Evolutionary conservation across 192 early-diverging fungal genomes (phyloP).

Genomic region (Gamsiella multidivaricata): DNA sequence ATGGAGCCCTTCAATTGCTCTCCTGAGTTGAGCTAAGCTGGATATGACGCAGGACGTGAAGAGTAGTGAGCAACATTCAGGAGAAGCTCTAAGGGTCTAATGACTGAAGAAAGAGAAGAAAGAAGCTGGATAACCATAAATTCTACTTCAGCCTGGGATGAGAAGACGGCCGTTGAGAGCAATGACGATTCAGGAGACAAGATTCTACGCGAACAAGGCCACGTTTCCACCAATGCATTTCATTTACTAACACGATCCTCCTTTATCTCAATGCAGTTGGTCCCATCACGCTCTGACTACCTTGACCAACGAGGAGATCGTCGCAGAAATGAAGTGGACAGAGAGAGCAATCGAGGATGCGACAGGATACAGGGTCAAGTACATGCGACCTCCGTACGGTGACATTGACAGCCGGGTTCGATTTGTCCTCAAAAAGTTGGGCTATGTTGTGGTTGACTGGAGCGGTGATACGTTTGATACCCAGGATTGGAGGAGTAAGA

Average conservation of each 20-base stretch:
- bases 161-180: no score
- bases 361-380: slow-evolving; percentile 29
- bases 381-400: slow-evolving; percentile 74
- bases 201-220: no score
- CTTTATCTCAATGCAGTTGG: slow-evolving; percentile 61
- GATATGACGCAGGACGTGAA: no score
- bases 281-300: slow-evolving; percentile 51
- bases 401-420: slow-evolving; percentile 82
- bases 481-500: slow-evolving; percentile 49
- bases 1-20: no score
- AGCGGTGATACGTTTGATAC: slow-evolving; percentile 46
- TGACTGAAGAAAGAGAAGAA: no score
- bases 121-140: no score
- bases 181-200: no score
- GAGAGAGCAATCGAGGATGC: slow-evolving; percentile 46
- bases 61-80: no score
- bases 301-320: slow-evolving; percentile 52
- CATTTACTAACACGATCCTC: background rate
- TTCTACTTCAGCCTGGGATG: no score
- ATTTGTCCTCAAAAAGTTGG: slow-evolving; percentile 68
- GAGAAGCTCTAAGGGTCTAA: no score
- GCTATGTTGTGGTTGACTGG: slow-evolving; percentile 49
- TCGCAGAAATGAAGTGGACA: slow-evolving; percentile 49
- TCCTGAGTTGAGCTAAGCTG: no score
- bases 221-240: no score